Conservation (phyloP, 495 filamentous ascomycete genomes). For the Chaetomidium leptoderma region DNA sequence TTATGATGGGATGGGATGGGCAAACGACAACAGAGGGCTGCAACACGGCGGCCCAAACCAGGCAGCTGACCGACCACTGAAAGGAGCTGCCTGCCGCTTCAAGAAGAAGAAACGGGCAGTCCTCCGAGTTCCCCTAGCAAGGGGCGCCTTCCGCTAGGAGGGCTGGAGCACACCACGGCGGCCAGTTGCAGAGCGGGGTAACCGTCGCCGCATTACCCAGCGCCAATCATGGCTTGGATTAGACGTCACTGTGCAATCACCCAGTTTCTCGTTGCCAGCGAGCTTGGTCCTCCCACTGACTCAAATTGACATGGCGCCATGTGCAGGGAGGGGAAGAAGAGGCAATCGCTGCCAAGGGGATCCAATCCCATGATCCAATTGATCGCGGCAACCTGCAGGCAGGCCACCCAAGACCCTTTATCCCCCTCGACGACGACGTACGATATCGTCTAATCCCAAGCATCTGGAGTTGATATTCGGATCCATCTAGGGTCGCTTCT, state of each 20-base stretch:
- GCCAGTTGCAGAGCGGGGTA: slow-evolving; percentile 34
- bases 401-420: not conserved
- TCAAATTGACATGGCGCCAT: slow-evolving; percentile 17
- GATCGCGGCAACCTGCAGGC: too few relatives aligned
- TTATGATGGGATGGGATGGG: slow-evolving; percentile 21
- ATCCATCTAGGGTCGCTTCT: not conserved
- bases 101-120: not conserved
- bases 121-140: not conserved
- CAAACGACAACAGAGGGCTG: not conserved
- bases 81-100: not conserved
- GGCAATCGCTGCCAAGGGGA: not conserved
- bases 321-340: slow-evolving; percentile 4
- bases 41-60: not conserved
- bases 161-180: slow-evolving; percentile 14
- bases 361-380: not conserved
- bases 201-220: slow-evolving; percentile 25
- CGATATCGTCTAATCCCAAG: not conserved
- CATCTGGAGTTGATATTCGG: slow-evolving; percentile 13
- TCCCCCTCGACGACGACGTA: not conserved
- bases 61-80: slow-evolving; percentile 8
- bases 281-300: slow-evolving; percentile 16
- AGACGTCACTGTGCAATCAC: slow-evolving; percentile 31
- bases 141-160: not conserved
- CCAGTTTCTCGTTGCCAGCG: slow-evolving; percentile 1
- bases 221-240: slow-evolving; percentile 28